These are phyloP conservation scores for Candida hungchunana DNA, from an alignment of 805 yeast species.

Conservation along the genomic window DNA sequence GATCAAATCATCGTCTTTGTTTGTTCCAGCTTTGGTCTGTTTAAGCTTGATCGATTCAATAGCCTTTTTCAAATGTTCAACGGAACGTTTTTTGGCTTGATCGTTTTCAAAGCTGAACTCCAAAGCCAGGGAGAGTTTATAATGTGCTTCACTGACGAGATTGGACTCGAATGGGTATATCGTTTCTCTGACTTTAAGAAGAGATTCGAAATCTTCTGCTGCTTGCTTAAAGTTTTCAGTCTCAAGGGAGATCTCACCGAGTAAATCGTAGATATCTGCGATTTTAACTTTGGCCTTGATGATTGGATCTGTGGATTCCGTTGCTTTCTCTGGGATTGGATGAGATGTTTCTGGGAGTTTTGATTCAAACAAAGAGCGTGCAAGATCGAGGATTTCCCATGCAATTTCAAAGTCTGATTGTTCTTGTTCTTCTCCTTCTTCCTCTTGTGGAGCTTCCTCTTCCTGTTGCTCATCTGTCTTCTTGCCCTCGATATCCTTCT, in stretches of 20 bases:
- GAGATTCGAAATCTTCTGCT: conserved; percentile 56
- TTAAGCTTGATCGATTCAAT: conserved; percentile 38
- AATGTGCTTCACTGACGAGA: conserved; percentile 72
- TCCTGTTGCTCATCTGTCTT: conserved; percentile 28
- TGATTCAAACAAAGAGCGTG: conserved; percentile 59
- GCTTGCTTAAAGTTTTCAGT: conserved; percentile 85
- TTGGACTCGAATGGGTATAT: conserved; percentile 49
- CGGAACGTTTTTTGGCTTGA: conserved; percentile 43
- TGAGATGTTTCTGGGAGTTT: conserved; percentile 20
- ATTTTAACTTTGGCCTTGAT: conserved; percentile 45
- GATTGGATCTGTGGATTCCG: conserved; percentile 29
- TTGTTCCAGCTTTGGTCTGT: conserved; percentile 29
- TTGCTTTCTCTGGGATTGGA: conserved; percentile 11
- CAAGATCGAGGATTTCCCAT: conserved; percentile 79
- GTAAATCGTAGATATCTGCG: conserved; percentile 69
- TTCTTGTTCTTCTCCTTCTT: conserved; percentile 34
- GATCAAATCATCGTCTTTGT: conserved; percentile 41
- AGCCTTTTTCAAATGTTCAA: conserved; percentile 52
- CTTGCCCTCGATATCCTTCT: conserved; percentile 9
- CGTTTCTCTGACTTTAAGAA: conserved; percentile 50
- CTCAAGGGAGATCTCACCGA: conserved; percentile 89
- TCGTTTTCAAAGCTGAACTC: conserved; percentile 64
- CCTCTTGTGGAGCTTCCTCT: conserved; percentile 18
- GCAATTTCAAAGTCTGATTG: conserved; percentile 82
- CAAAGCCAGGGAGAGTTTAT: conserved; percentile 71